Evolutionary conservation across 2,329 filamentous ascomycete species (phyloP), one percentile per base, ranked within the genome.

Genomic region (Stachybotrys chlorohalonatus): DNA sequence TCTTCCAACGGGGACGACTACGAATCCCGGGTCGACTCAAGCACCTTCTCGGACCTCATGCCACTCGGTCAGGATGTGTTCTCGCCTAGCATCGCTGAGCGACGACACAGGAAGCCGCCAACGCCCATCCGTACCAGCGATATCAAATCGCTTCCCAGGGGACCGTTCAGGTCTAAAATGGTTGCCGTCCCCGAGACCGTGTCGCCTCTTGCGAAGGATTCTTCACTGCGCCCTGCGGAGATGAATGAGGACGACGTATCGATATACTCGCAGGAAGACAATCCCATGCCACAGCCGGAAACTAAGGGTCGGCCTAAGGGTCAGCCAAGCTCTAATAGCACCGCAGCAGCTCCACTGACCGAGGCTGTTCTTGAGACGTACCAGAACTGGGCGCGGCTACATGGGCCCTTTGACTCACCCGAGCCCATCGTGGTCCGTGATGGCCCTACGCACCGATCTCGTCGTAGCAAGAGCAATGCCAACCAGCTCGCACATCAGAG

Each of bases 41-140:
- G 64, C 7, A 66, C 63, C 11, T 67, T 68, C 55, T 68, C 64
- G 7, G 66, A 70, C 39, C 57, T 68, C 30, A 67, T 69, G 65
- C 64, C 68, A 13, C 55, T 60, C 8, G 55, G 48, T 4, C 55
- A 61, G 42, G 36, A 47, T n/a, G 56, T 55, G 5, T 60, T 59
- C 24, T 49, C 54, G 5, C 39, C 54, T 1, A 67, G 54, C 49
- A 55, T 71, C 32, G 67, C 67, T 46, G 63, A 66, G 46, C 66
- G 69, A 32, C 65, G 69, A 9, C 63, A 65, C 16, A 63, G 59
- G 32, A 57, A 53, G 4, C 55, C 61, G 0, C 67, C 66, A 24
- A 56, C 64, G 31, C 64, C 64, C 1, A 60, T 70, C 31, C 58
- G 63, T 7, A 59, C 68, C 7, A 56, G 55, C 15, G 52, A 51